Percentiles rank a stretch among this genome's conserved stretches.
phyloP scores from a whole-genome alignment of 148 eudicot species.

The Hydrangea macrophylla region DNA sequence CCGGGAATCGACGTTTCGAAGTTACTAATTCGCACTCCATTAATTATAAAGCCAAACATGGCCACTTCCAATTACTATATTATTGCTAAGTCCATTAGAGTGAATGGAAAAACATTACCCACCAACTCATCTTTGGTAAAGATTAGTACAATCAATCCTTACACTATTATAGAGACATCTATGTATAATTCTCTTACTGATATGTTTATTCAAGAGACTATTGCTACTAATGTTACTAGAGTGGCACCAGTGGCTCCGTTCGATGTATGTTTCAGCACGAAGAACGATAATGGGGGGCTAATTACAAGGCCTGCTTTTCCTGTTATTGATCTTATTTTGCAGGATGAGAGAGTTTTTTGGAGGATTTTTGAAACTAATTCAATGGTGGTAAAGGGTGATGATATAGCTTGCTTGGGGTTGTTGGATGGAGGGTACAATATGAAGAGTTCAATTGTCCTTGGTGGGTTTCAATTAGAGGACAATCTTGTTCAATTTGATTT shows the following conservation, averaged over 20 bases:
- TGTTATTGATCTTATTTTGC: conserved; percentile 15
- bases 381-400: conserved; percentile 17
- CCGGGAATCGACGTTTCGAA: conserved; percentile 20
- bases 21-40: conserved; percentile 18
- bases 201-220: conserved; percentile 7
- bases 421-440: conserved; percentile 17
- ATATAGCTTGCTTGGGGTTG: conserved; percentile 11
- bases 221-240: conserved; percentile 12
- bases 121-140: conserved; percentile 6
- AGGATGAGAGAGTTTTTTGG: conserved; percentile 14
- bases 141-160: conserved; percentile 20
- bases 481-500: conserved; percentile 25
- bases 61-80: conserved; percentile 10
- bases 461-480: conserved; percentile 25
- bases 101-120: conserved; percentile 8
- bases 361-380: conserved; percentile 21
- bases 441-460: conserved; percentile 7
- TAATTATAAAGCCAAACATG: background rate
- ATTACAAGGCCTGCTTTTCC: conserved; percentile 17
- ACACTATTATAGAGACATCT: conserved; percentile 14
- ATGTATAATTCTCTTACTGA: conserved; percentile 6
- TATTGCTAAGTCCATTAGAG: conserved; percentile 5
- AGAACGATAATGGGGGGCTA: background rate
- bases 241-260: conserved; percentile 10
- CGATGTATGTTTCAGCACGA: conserved; percentile 11